Conservation (phyloP, 306 rosid species). For the Cicer bijugum region DNA sequence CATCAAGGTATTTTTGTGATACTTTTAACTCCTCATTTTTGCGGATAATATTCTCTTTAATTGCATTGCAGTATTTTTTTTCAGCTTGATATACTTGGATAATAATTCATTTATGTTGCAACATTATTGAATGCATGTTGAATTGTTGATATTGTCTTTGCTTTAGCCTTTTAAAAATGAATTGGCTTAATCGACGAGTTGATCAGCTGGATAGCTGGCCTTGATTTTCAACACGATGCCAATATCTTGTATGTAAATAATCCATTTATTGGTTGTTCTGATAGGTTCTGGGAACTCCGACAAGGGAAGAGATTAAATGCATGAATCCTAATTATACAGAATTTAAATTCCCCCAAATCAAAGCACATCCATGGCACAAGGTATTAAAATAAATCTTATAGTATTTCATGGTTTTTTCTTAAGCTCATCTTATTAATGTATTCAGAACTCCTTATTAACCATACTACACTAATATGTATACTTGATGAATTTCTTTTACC, state of each 20-base stretch:
- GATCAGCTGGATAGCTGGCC: conserved; percentile 14
- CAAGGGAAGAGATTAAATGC: conserved; percentile 98
- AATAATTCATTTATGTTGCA: not conserved
- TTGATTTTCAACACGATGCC: conserved; percentile 1
- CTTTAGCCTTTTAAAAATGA: conserved; percentile 22
- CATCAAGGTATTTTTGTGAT: conserved; percentile 69
- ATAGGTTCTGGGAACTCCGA: conserved; percentile 96
- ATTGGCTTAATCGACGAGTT: conserved; percentile 27
- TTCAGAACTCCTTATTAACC: conserved; percentile 29
- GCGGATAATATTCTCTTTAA: conserved; percentile 8
- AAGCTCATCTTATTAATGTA: conserved; percentile 10
- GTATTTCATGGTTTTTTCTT: conserved; percentile 10
- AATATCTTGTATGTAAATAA: conserved; percentile 31
- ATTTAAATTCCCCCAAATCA: conserved; percentile 96
- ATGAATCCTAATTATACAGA: conserved; percentile 99
- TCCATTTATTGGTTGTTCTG: conserved; percentile 39
- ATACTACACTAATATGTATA: conserved; percentile 5
- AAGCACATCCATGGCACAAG: conserved; percentile 99
- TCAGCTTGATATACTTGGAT: conserved; percentile 17
- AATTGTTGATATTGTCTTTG: conserved; percentile 9
- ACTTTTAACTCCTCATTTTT: conserved; percentile 4
- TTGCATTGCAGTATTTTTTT: conserved; percentile 13
- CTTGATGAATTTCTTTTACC: conserved; percentile 22
- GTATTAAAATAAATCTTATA: conserved; percentile 46
- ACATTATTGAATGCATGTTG: conserved; percentile 1